Evolutionary conservation across 352 stramenopile species (phyloP).

Genomic region (Pythium oligandrum): DNA sequence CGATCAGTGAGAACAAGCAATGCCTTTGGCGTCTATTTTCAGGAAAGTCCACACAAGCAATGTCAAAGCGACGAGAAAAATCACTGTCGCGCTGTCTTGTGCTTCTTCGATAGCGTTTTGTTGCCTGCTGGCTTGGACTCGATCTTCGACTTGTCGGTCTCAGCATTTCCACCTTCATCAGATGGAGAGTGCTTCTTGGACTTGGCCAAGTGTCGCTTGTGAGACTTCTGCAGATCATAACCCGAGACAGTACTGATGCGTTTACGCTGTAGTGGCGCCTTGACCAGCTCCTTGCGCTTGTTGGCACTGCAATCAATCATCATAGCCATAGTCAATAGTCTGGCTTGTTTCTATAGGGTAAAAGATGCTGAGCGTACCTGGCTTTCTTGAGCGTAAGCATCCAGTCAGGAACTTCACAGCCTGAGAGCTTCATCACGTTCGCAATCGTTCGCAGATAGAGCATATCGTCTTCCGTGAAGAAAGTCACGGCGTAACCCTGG

Average conservation of each 20-base stretch:
- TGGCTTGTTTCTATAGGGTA: too few species aligned
- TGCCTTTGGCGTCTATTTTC: too few species aligned
- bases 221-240: conserved; percentile 83
- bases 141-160: conserved; percentile 4
- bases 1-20: too few species aligned
- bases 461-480: conserved; percentile 97
- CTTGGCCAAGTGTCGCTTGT: conserved; percentile 56
- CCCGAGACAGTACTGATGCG: conserved; percentile 84
- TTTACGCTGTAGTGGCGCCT: conserved; percentile 60
- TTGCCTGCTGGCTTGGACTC: not conserved
- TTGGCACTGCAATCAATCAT: conserved; percentile 28
- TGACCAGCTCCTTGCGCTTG: conserved; percentile 78
- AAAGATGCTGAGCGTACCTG: conserved; percentile 33
- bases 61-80: too few species aligned
- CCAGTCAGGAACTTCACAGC: conserved; percentile 97
- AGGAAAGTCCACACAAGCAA: too few species aligned
- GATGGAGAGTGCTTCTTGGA: not conserved
- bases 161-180: not conserved
- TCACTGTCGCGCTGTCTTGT: too few species aligned
- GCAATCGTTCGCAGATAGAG: conserved; percentile 94
- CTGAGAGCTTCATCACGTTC: conserved; percentile 98
- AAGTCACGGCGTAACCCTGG: conserved; percentile 93
- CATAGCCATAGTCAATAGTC: too few species aligned
- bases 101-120: too few species aligned
- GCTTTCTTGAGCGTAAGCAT: conserved; percentile 96